A percentile compares a stretch with the other conserved stretches of the same genome.
Evolutionary conservation across 2,329 filamentous ascomycete genomes (phyloP).

Genomic region (Aspergillus sp.): DNA sequence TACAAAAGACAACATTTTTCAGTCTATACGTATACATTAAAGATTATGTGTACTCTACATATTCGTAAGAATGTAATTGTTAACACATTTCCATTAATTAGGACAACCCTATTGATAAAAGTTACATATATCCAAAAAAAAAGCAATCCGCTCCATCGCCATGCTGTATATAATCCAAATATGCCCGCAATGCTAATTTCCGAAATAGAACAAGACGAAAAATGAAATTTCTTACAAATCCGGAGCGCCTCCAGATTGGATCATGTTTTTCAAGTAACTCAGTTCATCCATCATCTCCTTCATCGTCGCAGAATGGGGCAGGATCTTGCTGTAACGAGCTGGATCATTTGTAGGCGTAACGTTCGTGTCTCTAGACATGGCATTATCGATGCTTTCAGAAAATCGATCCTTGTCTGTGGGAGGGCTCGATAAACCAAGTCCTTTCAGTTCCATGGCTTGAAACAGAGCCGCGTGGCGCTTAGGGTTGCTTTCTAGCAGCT

Average conservation of each 20-base stretch:
- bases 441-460: slow-evolving; percentile 29
- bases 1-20: no score
- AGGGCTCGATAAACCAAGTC: slow-evolving; percentile 27
- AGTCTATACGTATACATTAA: no score
- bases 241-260: slow-evolving; percentile 33
- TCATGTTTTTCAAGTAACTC: slow-evolving; percentile 51
- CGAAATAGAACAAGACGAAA: background rate
- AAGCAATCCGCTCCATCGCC: background rate
- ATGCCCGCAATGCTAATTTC: slow-evolving; percentile 16
- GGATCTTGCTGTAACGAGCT: slow-evolving; percentile 2
- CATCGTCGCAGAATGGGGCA: slow-evolving; percentile 28
- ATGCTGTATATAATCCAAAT: slow-evolving; percentile 2
- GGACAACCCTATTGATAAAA: background rate
- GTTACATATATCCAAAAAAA: background rate
- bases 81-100: no score
- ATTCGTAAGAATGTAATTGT: no score
- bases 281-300: slow-evolving; percentile 52
- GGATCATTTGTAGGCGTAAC: background rate
- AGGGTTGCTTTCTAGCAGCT: slow-evolving; percentile 32
- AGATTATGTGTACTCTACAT: no score
- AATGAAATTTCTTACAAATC: slow-evolving; percentile 9
- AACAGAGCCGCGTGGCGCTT: slow-evolving; percentile 41
- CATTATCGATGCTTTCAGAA: slow-evolving; percentile 10
- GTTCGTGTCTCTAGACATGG: slow-evolving; percentile 1
- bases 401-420: slow-evolving; percentile 25